Conservation (phyloP, 139 green algal species). For the Choricystis sp. region DNA sequence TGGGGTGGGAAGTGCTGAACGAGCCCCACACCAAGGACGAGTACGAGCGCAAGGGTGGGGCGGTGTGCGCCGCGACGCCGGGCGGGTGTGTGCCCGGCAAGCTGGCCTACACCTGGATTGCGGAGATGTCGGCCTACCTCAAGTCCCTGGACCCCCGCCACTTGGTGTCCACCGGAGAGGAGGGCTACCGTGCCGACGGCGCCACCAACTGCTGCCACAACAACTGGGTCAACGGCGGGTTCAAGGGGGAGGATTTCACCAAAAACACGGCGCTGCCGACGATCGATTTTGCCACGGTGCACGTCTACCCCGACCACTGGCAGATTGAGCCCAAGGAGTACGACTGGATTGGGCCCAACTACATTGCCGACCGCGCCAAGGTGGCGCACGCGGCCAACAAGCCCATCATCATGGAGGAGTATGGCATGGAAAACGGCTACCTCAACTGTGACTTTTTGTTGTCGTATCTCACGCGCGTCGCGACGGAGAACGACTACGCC, state of each 20-base stretch:
- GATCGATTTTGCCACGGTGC: conserved; percentile 12
- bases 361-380: conserved; percentile 11
- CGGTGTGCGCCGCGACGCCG: neutral
- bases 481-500: conserved; percentile 2
- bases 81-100: neutral
- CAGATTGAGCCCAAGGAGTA: neutral
- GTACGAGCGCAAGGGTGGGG: conserved; percentile 2
- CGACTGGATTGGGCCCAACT: conserved; percentile 1
- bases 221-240: conserved; percentile 1
- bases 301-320: conserved; percentile 11
- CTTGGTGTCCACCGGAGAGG: conserved; percentile 17
- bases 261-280: neutral
- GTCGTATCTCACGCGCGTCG: conserved; percentile 1
- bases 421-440: conserved; percentile 13
- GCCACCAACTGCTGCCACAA: neutral
- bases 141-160: conserved; percentile 39
- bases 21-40: conserved; percentile 13
- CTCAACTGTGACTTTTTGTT: conserved; percentile 3
- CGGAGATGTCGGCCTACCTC: conserved; percentile 26
- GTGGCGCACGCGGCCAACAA: conserved; percentile 15
- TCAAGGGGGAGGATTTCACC: conserved; percentile 7
- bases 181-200: neutral
- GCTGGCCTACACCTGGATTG: conserved; percentile 15
- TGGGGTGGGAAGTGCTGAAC: conserved; percentile 21
- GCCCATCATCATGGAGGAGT: conserved; percentile 30